Base-by-base conservation (phyloP, 352 stramenopile genomes). In the Halophytophthora polymorphica region DNA sequence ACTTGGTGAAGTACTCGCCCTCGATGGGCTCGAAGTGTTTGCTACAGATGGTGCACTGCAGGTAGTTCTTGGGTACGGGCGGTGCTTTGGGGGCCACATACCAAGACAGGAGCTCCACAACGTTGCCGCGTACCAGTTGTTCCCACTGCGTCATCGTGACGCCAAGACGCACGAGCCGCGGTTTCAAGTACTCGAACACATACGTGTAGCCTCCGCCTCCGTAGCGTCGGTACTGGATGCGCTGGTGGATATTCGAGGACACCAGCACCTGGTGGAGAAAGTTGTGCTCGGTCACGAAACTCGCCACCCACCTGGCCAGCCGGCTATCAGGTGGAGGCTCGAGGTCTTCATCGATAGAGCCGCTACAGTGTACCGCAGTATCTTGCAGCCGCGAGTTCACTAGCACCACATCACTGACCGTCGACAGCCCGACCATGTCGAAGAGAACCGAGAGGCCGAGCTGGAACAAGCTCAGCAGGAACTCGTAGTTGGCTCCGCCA, bases 1-100 rank as follows among this genome's bases (percentile, higher is more conserved):
- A 92, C 64, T 94, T 94, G 42, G 83, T 86, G 35, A 90, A 94
- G 60, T 92, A 94, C 57, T 94, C 81, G 22, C 83, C 83, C 15
- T 87, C 81, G 50, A 94, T 83, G 8, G 83, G 83, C 61, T 94
- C 83, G 52, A 94, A 94, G 47, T 59, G 67, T 22, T 76, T 69
- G 6, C 44, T 31, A 59, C 83, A 94, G 51, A 94, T 86, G 21
- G 69, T 89, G 61, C 83, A 94, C 37, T 71, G 61, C 31, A 92
- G 50, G 35, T 78, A 91, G 48, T 88, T 67, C 49, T 92, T 91
- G 22, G 81, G 81, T 47, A 84, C 70, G 15, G 61, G 66, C 0
- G 77, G 66, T n/a, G 62, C 56, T 18, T 64, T 64, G 21, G 79
- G 83, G 29, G 81, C 47, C 8, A 65, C 54, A 54, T 90, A 94